Evolutionary conservation across 1,284 basidiomycete genomes (phyloP).

Genomic region (Sporisorium iseilematis-ciliati): DNA sequence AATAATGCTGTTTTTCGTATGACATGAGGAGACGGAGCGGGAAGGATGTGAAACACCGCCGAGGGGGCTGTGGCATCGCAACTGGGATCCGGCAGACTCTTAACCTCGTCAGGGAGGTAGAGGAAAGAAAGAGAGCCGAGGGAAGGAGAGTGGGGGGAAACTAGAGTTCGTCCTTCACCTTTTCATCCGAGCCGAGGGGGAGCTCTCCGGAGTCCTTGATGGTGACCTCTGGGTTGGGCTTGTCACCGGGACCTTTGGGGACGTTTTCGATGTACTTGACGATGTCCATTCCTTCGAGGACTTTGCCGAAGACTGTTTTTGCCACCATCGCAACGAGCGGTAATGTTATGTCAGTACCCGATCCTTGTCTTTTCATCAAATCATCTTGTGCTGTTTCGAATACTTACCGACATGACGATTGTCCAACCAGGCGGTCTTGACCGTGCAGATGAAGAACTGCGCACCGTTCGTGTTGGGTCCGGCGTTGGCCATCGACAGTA

Average conservation of each 20-base stretch:
- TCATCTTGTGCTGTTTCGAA: too few relatives aligned
- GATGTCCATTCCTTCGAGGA: constrained; percentile 64
- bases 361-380: not conserved
- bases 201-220: constrained; percentile 63
- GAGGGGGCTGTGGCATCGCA: not conserved
- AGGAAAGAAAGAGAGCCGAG: not conserved
- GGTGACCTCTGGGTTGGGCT: constrained; percentile 54
- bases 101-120: too few relatives aligned
- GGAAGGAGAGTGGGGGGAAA: constrained; percentile 6
- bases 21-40: not conserved
- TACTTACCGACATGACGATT: constrained; percentile 58
- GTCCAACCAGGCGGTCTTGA: constrained; percentile 65
- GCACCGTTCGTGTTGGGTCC: constrained; percentile 72
- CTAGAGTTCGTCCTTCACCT: constrained; percentile 65
- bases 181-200: constrained; percentile 21
- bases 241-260: constrained; percentile 58
- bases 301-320: constrained; percentile 62
- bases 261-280: constrained; percentile 65
- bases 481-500: constrained; percentile 62
- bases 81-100: not conserved
- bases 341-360: constrained; percentile 73
- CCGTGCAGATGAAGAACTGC: constrained; percentile 69
- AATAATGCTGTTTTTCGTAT: constrained; percentile 23
- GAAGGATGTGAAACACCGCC: not conserved
- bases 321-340: not conserved